These are phyloP conservation scores for Panellus pusillus DNA, from an alignment of 768 basidiomycete genomes.

Conservation along the genomic window DNA sequence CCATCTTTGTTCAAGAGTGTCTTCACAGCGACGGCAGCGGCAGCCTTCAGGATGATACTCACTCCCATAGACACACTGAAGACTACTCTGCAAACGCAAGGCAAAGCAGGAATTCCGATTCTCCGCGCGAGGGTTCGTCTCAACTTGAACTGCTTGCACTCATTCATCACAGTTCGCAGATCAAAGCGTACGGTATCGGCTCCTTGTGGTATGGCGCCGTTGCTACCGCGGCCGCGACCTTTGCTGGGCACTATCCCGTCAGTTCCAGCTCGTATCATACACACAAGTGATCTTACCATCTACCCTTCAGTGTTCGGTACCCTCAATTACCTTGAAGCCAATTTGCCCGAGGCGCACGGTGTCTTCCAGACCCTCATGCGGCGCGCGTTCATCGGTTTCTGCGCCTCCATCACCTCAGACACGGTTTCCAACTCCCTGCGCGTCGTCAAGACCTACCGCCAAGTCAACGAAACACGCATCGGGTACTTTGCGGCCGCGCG, in stretches of 20 bases:
- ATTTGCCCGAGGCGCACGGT: conserved; percentile 57
- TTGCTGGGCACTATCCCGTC: conserved; percentile 89
- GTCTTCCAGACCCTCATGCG: conserved; percentile 62
- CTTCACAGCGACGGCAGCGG: conserved; percentile 78
- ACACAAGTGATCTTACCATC: background rate
- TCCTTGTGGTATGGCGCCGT: conserved; percentile 89
- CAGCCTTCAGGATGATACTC: conserved; percentile 85
- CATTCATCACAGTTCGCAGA: conserved; percentile 35
- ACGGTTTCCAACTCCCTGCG: conserved; percentile 85
- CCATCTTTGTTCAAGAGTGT: conserved; percentile 71
- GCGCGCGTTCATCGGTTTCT: conserved; percentile 90
- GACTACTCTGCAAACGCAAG: conserved; percentile 94
- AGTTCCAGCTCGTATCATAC: conserved; percentile 16
- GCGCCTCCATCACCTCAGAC: conserved; percentile 83
- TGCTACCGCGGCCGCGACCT: conserved; percentile 91
- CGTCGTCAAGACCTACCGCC: conserved; percentile 94
- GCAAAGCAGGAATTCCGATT: conserved; percentile 64
- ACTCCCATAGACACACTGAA: conserved; percentile 94
- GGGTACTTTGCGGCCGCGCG: conserved; percentile 78
- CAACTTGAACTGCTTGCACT: background rate
- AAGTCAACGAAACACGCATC: conserved; percentile 81
- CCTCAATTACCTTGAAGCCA: conserved; percentile 76
- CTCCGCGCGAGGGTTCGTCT: conserved; percentile 60
- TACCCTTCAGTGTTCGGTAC: conserved; percentile 67
- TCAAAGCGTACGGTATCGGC: conserved; percentile 72